These are phyloP conservation scores for Xylaria sp. DNA, from an alignment of 2,329 filamentous ascomycete genomes.

Conservation along the genomic window DNA sequence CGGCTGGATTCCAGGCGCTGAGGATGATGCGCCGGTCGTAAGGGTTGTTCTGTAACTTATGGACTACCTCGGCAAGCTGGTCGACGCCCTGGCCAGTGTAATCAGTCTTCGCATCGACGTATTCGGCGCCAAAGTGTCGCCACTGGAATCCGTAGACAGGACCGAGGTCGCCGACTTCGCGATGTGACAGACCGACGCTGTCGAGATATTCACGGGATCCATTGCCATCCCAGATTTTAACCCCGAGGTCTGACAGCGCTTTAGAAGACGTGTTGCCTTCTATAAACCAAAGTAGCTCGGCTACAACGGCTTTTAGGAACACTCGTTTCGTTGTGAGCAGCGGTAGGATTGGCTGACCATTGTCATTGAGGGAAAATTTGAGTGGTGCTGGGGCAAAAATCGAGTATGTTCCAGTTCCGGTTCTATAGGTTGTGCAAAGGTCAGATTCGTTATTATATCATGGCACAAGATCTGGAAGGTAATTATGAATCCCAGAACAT, in stretches of 20 bases:
- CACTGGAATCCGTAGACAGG: constrained; percentile 99
- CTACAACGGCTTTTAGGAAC: constrained; percentile 86
- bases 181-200: constrained; percentile 78
- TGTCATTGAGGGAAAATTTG: constrained; percentile 79
- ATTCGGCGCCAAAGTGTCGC: constrained; percentile 95
- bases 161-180: constrained; percentile 86
- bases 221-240: constrained; percentile 99
- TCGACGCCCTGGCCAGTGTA: constrained; percentile 91
- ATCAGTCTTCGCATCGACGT: constrained; percentile 77
- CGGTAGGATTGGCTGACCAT: constrained; percentile 72
- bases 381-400: constrained; percentile 87
- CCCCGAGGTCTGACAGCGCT: constrained; percentile 75
- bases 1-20: constrained; percentile 89
- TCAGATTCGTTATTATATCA: neutral
- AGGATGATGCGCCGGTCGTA: constrained; percentile 91
- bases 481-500: constrained; percentile 1
- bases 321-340: constrained; percentile 98
- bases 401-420: constrained; percentile 89
- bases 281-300: constrained; percentile 96
- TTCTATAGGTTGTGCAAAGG: constrained; percentile 55
- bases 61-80: constrained; percentile 87
- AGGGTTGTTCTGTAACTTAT: constrained; percentile 81
- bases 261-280: constrained; percentile 80
- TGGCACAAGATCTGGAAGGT: neutral
- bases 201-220: constrained; percentile 91